phyloP scores from a whole-genome alignment of 2,329 filamentous ascomycete species.

The Didymella sp. region DNA sequence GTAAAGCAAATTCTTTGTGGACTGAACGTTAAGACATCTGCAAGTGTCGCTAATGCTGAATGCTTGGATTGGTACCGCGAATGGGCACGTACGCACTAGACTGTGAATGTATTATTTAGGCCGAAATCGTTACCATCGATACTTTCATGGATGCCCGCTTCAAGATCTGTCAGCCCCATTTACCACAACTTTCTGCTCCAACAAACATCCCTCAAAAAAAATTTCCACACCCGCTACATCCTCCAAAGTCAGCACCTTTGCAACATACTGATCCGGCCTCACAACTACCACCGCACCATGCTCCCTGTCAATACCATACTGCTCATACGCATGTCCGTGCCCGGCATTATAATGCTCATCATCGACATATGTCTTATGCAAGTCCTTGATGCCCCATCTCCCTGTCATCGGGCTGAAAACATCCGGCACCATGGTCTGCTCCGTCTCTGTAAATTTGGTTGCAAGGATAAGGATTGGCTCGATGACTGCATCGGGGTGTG shows the following conservation, averaged over 20 bases:
- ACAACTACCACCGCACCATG: slow-evolving; percentile 58
- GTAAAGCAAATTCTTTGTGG: slow-evolving; percentile 97
- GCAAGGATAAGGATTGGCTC: slow-evolving; percentile 63
- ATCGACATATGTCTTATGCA: slow-evolving; percentile 68
- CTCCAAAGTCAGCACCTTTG: slow-evolving; percentile 23
- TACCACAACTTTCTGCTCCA: not conserved
- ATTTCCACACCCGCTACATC: slow-evolving; percentile 17
- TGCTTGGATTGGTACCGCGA: slow-evolving; percentile 86
- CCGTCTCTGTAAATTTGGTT: slow-evolving; percentile 56
- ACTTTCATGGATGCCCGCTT: no score
- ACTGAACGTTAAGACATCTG: slow-evolving; percentile 83
- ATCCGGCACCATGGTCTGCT: slow-evolving; percentile 61
- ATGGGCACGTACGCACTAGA: slow-evolving; percentile 61
- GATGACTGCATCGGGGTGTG: slow-evolving; percentile 63
- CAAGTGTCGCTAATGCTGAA: slow-evolving; percentile 90
- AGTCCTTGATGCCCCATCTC: slow-evolving; percentile 62
- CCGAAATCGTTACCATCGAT: no score
- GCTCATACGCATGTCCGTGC: slow-evolving; percentile 64
- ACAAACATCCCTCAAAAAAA: slow-evolving; percentile 26
- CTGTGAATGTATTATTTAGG: no score
- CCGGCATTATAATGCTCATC: slow-evolving; percentile 62
- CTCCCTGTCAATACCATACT: slow-evolving; percentile 58
- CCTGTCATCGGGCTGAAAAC: slow-evolving; percentile 65
- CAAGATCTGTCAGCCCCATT: not conserved
- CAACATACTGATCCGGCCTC: slow-evolving; percentile 66